Evolutionary conservation across 2,329 filamentous ascomycete species (phyloP).

Genomic region (Apiospora aurea): DNA sequence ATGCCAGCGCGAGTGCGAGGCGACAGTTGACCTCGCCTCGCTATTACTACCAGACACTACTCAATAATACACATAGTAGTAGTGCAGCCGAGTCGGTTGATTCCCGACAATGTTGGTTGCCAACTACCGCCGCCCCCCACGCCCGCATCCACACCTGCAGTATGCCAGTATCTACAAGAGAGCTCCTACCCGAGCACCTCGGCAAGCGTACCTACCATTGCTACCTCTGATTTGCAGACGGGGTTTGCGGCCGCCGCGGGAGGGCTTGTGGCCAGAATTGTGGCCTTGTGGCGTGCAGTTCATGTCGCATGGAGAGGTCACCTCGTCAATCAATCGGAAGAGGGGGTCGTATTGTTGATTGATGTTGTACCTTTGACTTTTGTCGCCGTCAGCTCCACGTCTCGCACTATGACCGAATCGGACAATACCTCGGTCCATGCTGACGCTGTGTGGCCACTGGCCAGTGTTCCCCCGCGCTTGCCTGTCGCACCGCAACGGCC

Average conservation of each 20-base stretch:
- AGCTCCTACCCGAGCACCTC: neutral
- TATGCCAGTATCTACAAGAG: no score
- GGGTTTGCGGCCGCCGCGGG: neutral
- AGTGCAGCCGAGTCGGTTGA: no score
- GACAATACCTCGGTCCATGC: conserved; percentile 18
- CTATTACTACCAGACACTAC: no score
- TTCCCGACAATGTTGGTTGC: no score
- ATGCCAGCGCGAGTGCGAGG: neutral
- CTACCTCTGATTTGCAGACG: neutral
- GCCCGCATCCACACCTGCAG: neutral
- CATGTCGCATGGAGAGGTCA: no score
- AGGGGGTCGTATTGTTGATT: neutral
- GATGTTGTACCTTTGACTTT: neutral
- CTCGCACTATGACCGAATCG: conserved; percentile 6
- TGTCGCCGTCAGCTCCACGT: neutral
- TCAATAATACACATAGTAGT: no score
- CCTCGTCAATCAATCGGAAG: no score
- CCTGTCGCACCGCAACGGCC: neutral
- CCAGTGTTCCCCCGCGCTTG: neutral
- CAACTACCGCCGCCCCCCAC: no score
- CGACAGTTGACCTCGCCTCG: no score
- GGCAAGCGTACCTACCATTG: neutral
- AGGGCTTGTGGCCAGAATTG: no score
- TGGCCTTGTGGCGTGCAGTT: no score
- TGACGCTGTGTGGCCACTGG: neutral